These are phyloP conservation scores for Puya raimondii DNA, from an alignment of 176 grass and related monocot genomes.

Conservation along the genomic window DNA sequence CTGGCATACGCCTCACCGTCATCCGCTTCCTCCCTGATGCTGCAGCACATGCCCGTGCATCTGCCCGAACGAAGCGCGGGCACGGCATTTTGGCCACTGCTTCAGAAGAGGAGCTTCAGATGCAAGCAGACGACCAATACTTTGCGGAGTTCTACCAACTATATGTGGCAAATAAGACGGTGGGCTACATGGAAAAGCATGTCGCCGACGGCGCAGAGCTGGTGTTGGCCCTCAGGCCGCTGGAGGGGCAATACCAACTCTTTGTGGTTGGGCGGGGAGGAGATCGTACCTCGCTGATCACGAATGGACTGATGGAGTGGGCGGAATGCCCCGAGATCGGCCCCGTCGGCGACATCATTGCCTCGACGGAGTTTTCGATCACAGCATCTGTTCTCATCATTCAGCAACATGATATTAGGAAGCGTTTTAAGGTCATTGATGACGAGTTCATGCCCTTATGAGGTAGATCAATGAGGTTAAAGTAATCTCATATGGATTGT, in stretches of 20 bases:
- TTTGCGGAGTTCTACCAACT: slow-evolving; percentile 63
- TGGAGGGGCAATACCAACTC: slow-evolving; percentile 50
- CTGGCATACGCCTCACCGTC: slow-evolving; percentile 39
- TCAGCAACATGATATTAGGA: slow-evolving; percentile 72
- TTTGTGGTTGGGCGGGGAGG: slow-evolving; percentile 48
- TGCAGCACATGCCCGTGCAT: slow-evolving; percentile 19
- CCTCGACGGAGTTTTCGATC: slow-evolving; percentile 49
- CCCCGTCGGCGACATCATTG: slow-evolving; percentile 53
- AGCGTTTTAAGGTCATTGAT: slow-evolving; percentile 77
- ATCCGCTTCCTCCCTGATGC: slow-evolving; percentile 51
- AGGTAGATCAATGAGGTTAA: neutral
- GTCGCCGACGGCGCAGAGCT: slow-evolving; percentile 54
- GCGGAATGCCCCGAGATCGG: slow-evolving; percentile 63
- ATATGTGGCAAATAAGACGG: slow-evolving; percentile 29
- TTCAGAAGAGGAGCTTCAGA: slow-evolving; percentile 45
- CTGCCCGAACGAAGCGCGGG: slow-evolving; percentile 11
- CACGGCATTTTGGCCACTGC: neutral
- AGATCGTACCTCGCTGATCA: slow-evolving; percentile 45
- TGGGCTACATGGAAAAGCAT: slow-evolving; percentile 77
- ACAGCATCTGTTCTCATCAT: slow-evolving; percentile 60
- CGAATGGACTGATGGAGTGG: slow-evolving; percentile 60
- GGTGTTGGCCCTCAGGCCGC: slow-evolving; percentile 31
- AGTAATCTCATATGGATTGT: too few species aligned
- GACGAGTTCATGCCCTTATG: slow-evolving; percentile 78
- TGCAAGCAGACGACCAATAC: slow-evolving; percentile 65